Percentiles rank a stretch among this genome's conserved stretches.
Conservation (phyloP, 768 basidiomycete genomes). For the Suillus subalutaceus region DNA sequence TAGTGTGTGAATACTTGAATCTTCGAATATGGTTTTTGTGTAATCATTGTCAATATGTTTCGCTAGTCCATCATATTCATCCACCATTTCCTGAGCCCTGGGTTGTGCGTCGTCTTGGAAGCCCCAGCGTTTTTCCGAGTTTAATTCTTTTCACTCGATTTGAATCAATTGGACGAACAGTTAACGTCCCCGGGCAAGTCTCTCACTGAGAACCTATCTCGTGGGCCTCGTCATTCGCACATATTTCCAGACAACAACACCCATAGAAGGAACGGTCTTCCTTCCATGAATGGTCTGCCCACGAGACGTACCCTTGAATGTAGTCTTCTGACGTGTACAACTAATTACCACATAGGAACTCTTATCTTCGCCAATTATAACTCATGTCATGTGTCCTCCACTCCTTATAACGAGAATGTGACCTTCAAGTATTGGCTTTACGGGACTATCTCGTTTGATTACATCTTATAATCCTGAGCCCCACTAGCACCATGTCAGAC, state of each 20-base stretch:
- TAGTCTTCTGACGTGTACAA: background rate
- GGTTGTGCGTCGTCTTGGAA: background rate
- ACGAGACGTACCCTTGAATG: background rate
- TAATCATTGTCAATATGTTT: too few species aligned
- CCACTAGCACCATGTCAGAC: slow-evolving; percentile 15
- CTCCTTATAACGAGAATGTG: background rate
- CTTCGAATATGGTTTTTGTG: background rate
- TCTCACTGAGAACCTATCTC: background rate
- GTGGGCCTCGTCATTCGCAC: background rate
- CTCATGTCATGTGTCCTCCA: background rate
- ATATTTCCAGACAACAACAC: background rate
- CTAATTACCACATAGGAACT: background rate
- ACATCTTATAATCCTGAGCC: background rate
- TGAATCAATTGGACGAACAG: background rate
- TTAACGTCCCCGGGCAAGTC: background rate
- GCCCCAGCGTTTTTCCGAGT: too few species aligned
- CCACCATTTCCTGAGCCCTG: background rate
- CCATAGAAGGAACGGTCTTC: background rate
- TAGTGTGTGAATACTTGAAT: background rate
- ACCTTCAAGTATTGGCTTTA: background rate
- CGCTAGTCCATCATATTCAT: too few species aligned
- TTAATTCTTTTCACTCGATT: background rate
- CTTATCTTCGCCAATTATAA: slow-evolving; percentile 1
- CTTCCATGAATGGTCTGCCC: background rate
- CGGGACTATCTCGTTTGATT: background rate